Base-by-base conservation (phyloP, 768 basidiomycete species). In the Lactarius hatsudake region DNA sequence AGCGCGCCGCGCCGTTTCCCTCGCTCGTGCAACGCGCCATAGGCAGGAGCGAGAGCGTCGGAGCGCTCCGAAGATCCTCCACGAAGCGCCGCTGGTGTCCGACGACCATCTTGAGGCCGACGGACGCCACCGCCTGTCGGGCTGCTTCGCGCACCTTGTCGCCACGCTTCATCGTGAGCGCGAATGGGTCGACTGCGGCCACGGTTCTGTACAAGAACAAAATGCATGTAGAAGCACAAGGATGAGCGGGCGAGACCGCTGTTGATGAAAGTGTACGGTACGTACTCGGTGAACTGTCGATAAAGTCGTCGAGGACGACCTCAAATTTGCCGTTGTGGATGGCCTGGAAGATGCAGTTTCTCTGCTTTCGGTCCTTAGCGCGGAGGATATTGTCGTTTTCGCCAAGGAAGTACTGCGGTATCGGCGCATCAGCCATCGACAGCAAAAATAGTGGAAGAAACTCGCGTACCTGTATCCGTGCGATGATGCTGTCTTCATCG, bases 81-180 rank as follows among this genome's bases (percentile, higher is more conserved):
- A 92, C 75, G 79, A 97, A 96, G 30, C 80, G 80, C 32, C 87
- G 80, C 74, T 90, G 78, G 72, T 91, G 87, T 48, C 86, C 82
- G 54, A 90, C 78, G 32, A 84, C 81, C 66, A 84, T 84, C 65
- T 75, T 77, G 42, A 77, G 67, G 18, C 73, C 77, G 62, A 83
- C 80, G 0, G 78, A 75, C 2, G 36, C 36, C 0, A 10, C 36
- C 13, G 13, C 36, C 36, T 13, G 36, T 38, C 8, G 0, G 36
- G 85, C 84, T 38, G 36, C 84, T 74, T 91, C 90, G 69, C 80
- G 82, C 1, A 86, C 85, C 72, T 87, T 89, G 76, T 87, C 88
- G 1, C 87, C 86, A 71, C 87, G 83, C 23, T 6, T 51, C 12
- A 86, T 88, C 71, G 86, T 83, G n/a, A 70, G 69, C 9, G 81